Evolutionary conservation across 2,329 filamentous ascomycete genomes (phyloP).

Genomic region (Beauveria asiatica): DNA sequence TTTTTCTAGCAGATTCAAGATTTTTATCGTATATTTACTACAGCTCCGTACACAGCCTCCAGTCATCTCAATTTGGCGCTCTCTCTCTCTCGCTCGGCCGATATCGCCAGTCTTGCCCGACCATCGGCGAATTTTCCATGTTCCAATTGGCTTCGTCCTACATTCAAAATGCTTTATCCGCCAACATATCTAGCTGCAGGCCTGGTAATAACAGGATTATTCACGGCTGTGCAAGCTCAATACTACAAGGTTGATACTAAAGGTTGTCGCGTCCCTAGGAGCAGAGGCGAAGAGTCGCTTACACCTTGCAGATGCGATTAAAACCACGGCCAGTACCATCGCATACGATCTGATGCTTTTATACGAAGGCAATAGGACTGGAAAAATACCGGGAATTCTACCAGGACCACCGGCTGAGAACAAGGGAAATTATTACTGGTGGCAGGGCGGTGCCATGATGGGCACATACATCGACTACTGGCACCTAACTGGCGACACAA

Average conservation of each 20-base stretch:
- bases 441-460: conserved; percentile 63
- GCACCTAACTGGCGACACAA: conserved; percentile 55
- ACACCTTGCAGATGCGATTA: conserved; percentile 29
- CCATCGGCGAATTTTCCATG: not conserved
- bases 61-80: not conserved
- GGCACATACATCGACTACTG: conserved; percentile 63
- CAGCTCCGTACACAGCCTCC: not conserved
- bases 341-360: conserved; percentile 35
- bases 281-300: not conserved
- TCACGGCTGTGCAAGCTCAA: not conserved
- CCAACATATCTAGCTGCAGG: not conserved
- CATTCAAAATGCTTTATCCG: not conserved
- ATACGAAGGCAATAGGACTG: conserved; percentile 35
- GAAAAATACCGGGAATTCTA: conserved; percentile 40
- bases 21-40: not conserved
- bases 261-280: not conserved
- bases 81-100: not conserved
- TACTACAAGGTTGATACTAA: conserved; percentile 11
- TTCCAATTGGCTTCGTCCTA: not conserved
- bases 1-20: not conserved
- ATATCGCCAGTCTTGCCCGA: not conserved
- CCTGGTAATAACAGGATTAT: not conserved
- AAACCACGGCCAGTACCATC: conserved; percentile 28
- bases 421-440: conserved; percentile 60
- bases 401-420: conserved; percentile 33